Conservation (phyloP, 768 basidiomycete genomes). For the Termitomyces titanicus region DNA sequence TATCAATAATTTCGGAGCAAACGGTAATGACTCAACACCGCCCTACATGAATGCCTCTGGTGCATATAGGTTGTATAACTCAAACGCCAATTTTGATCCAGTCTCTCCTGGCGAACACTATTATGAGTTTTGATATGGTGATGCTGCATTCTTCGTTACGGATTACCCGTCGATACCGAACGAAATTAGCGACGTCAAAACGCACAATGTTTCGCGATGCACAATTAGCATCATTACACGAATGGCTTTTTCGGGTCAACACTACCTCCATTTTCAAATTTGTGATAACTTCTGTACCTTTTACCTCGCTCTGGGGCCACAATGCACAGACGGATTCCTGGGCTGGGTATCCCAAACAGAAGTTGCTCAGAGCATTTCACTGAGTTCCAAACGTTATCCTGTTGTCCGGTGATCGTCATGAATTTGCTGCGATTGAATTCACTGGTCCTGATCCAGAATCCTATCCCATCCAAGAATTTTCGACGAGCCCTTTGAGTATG, state of each 20-base stretch:
- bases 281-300: constrained; percentile 68
- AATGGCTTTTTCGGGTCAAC: constrained; percentile 70
- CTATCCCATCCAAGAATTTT: constrained; percentile 56
- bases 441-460: constrained; percentile 29
- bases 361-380: constrained; percentile 54
- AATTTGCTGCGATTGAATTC: constrained; percentile 73
- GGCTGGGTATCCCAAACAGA: constrained; percentile 58
- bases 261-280: constrained; percentile 75
- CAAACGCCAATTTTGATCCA: constrained; percentile 59
- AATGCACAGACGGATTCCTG: constrained; percentile 66
- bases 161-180: constrained; percentile 32
- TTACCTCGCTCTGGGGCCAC: constrained; percentile 68
- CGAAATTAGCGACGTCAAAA: constrained; percentile 4
- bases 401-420: constrained; percentile 73
- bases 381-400: constrained; percentile 69
- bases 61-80: constrained; percentile 63
- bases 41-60: constrained; percentile 57
- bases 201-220: constrained; percentile 68
- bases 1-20: constrained; percentile 64
- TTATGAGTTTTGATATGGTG: constrained; percentile 62
- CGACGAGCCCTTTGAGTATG: constrained; percentile 69
- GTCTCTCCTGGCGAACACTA: constrained; percentile 41
- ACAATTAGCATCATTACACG: constrained; percentile 57
- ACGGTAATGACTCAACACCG: constrained; percentile 45
- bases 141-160: constrained; percentile 74